Evolutionary conservation across 1,284 basidiomycete genomes (phyloP).

Genomic region (Peniophora sp.): DNA sequence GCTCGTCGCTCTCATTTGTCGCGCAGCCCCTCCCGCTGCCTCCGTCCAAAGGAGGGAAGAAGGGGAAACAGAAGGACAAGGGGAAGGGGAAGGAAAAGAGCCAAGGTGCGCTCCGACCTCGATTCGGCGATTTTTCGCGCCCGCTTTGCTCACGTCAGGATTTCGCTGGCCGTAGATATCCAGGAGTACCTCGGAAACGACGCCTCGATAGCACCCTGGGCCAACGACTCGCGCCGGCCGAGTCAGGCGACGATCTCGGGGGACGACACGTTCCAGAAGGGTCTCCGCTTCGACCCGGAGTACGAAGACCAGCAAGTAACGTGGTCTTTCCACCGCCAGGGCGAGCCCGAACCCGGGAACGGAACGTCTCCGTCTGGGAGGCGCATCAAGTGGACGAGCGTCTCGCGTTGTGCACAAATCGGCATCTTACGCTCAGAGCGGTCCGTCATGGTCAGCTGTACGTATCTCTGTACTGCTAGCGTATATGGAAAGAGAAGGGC

Average conservation of each 20-base stretch:
- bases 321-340: slow-evolving; percentile 51
- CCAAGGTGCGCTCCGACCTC: slow-evolving; percentile 3
- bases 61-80: slow-evolving; percentile 10
- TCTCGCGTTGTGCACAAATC: slow-evolving; percentile 60
- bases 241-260: slow-evolving; percentile 42
- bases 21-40: slow-evolving; percentile 10
- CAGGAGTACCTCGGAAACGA: slow-evolving; percentile 5
- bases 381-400: slow-evolving; percentile 25
- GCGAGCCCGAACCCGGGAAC: slow-evolving; percentile 29
- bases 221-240: slow-evolving; percentile 27
- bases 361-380: slow-evolving; percentile 24
- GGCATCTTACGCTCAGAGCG: slow-evolving; percentile 59
- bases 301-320: slow-evolving; percentile 37
- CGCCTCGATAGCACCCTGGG: slow-evolving; percentile 13
- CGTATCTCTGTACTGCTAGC: slow-evolving; percentile 17
- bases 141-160: background rate
- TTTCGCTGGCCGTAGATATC: background rate
- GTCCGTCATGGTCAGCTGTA: slow-evolving; percentile 35
- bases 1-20: slow-evolving; percentile 29
- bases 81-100: slow-evolving; percentile 9
- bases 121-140: background rate
- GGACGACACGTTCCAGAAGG: slow-evolving; percentile 54
- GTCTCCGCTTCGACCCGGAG: slow-evolving; percentile 40
- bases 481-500: no score
- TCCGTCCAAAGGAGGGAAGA: slow-evolving; percentile 12